phyloP scores from a whole-genome alignment of 2,329 filamentous ascomycete species.

The Pleurostoma richardsiae region DNA sequence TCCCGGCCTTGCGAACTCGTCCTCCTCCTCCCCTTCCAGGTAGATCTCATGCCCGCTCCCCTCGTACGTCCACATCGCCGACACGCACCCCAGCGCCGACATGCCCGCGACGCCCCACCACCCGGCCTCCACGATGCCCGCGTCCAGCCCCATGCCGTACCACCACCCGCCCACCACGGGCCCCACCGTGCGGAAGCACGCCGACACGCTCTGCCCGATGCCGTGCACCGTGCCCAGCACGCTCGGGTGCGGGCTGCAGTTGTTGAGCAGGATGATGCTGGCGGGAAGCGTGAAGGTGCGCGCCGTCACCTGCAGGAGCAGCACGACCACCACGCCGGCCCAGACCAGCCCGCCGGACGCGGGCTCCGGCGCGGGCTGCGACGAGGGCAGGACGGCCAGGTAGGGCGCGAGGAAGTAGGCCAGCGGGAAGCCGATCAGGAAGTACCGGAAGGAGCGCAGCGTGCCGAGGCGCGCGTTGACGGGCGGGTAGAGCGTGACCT shows the following conservation, averaged over 20 bases:
- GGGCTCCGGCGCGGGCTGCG: conserved; percentile 31
- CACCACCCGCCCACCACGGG: conserved; percentile 44
- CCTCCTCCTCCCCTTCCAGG: conserved; percentile 39
- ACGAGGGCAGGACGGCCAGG: conserved; percentile 56
- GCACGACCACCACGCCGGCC: conserved; percentile 55
- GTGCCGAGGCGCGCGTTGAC: conserved; percentile 62
- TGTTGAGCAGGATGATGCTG: conserved; percentile 56
- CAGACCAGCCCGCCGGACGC: conserved; percentile 44
- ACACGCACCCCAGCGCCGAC: conserved; percentile 49
- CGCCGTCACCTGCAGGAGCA: conserved; percentile 65
- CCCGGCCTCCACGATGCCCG: conserved; percentile 38
- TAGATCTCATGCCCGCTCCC: conserved; percentile 58
- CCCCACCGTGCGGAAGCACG: conserved; percentile 42
- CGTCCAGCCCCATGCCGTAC: conserved; percentile 39
- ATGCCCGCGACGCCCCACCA: conserved; percentile 46
- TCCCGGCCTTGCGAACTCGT: too few relatives aligned
- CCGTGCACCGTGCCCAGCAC: conserved; percentile 55
- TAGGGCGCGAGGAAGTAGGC: conserved; percentile 66
- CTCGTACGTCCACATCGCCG: conserved; percentile 59
- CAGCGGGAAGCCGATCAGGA: conserved; percentile 61
- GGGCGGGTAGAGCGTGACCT: conserved; percentile 63
- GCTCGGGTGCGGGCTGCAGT: conserved; percentile 53
- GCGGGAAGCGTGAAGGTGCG: conserved; percentile 63
- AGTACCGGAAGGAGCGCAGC: conserved; percentile 59
- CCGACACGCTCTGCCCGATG: conserved; percentile 44